These are phyloP conservation scores for Fusarium citri DNA, from an alignment of 2,329 filamentous ascomycete species.

Conservation along the genomic window DNA sequence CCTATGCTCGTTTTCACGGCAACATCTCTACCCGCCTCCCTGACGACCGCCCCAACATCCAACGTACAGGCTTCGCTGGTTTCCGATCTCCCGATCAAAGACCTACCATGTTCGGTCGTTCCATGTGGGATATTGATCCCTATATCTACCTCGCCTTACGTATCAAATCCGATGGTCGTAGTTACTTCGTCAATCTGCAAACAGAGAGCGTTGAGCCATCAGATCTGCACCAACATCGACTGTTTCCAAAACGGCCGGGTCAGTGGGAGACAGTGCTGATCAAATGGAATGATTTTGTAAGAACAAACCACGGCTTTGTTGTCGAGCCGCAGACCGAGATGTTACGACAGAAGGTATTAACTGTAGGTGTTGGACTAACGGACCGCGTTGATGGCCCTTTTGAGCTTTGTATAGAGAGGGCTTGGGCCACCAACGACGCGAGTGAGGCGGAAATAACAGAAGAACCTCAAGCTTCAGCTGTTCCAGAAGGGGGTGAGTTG, in stretches of 20 bases:
- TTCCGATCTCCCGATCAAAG: constrained; percentile 85
- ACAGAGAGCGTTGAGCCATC: constrained; percentile 93
- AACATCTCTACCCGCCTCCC: constrained; percentile 89
- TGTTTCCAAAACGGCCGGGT: constrained; percentile 82
- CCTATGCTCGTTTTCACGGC: constrained; percentile 85
- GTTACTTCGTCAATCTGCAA: constrained; percentile 95
- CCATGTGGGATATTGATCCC: constrained; percentile 89
- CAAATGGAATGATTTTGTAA: constrained; percentile 91
- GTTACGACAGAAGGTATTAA: constrained; percentile 85
- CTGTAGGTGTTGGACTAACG: constrained; percentile 87
- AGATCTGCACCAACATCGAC: constrained; percentile 94
- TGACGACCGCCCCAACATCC: constrained; percentile 75
- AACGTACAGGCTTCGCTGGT: constrained; percentile 87
- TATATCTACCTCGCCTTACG: constrained; percentile 89
- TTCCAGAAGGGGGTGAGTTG: constrained; percentile 45
- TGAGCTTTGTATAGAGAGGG: constrained; percentile 83
- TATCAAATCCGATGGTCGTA: constrained; percentile 88
- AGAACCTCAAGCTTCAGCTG: constrained; percentile 23
- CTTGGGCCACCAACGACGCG: constrained; percentile 86
- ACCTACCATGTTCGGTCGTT: constrained; percentile 84
- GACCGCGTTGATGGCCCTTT: constrained; percentile 91
- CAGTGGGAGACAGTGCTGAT: constrained; percentile 97
- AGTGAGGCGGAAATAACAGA: constrained; percentile 45
- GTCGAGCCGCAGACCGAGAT: constrained; percentile 94
- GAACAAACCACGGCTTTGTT: constrained; percentile 92